Base-by-base conservation (phyloP, 306 rosid species). In the Rosa persica region DNA sequence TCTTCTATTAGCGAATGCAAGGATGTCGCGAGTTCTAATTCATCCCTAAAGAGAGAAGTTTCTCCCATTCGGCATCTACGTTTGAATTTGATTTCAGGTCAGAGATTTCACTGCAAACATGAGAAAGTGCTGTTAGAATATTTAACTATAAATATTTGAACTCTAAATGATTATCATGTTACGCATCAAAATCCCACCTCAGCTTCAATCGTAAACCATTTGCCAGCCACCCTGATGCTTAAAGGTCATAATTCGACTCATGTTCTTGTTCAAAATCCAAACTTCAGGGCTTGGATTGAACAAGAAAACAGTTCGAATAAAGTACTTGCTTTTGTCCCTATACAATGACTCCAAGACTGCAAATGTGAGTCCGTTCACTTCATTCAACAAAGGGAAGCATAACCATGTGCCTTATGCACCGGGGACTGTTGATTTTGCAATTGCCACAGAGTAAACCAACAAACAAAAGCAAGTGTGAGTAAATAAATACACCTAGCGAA, bases 321-420 rank as follows among this genome's bases (percentile, higher is more conserved):
- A 54, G 67, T 20, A 73, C 4, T 20, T 52, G 25, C 12, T 52
- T 54, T 54, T 6, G 66, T 73, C 36, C 66, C 23, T 12, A 20
- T 9, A 38, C 25, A 43, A 36, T 5, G 36, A 36, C 76, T 52
- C 66, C 20, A 42, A 51, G 1, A 12, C 55, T 55, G 52, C 77
- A 73, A 54, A 15, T n/a, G 15, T 51, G 13, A 43, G 77, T 39
- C 22, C 0, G 22, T 62, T 54, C 7, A 25, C 19, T 55, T 23
- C 19, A 57, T 3, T 10, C 43, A 39, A 27, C 19, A 55, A 55
- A 74, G 67, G 39, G 17, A 22, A 40, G 67, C 77, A 39, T 12
- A 22, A 54, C 70, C 78, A 75, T 75, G 78, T 75, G 78, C 78
- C 78, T 43, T 3, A 36, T 66, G 46, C 70, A 39, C 47, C 4